Evolutionary conservation across 768 basidiomycete genomes (phyloP), one percentile per base, ranked within the genome.

Genomic region (Hericium erinaceus): DNA sequence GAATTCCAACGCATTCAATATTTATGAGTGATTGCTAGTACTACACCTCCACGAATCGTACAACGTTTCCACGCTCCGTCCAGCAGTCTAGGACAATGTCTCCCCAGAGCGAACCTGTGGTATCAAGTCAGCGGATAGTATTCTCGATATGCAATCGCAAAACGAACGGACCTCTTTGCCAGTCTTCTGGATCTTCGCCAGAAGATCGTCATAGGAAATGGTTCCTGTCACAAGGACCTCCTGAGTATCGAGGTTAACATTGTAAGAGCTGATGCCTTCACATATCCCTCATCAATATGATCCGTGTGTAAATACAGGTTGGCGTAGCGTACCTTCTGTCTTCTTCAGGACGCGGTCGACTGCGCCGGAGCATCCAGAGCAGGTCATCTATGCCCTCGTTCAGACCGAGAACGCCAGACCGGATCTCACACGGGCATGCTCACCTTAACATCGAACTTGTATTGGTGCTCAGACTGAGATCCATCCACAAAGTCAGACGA

Each of bases 391-490:
- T 22, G 12, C 10, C 33, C 59, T 44, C 9, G 33, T 10, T 33
- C 8, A 33, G 33, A 33, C 33, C 33, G 33, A 33, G 6, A 33
- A 7, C 6, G 33, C 33, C 33, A 33, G 6, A 10, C 33, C 33
- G 33, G 33, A 33, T 33, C 33, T 33, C 33, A 33, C 33, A 33
- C 33, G 33, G 33, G 33, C 33, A 33, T 33, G 33, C 56, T 52
- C 53, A 88, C 90, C 84, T 90, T 90, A 71, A 93, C 91, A 64
- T 91, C 78, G 67, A 91, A 92, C 70, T 85, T 79, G 74, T 92
- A 93, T 9, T 65, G 68, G 57, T 78, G 83, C 60, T 72, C 69
- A 61, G 68, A 20, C 52, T 54, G 20, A 33, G 33, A 33, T 33
- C 7, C 33, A 33, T 26, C n/a, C 11, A n/a, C 16, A 4, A 37